Base-by-base conservation (phyloP, 129 eudicot genomes). In the Lactuca sativa region DNA sequence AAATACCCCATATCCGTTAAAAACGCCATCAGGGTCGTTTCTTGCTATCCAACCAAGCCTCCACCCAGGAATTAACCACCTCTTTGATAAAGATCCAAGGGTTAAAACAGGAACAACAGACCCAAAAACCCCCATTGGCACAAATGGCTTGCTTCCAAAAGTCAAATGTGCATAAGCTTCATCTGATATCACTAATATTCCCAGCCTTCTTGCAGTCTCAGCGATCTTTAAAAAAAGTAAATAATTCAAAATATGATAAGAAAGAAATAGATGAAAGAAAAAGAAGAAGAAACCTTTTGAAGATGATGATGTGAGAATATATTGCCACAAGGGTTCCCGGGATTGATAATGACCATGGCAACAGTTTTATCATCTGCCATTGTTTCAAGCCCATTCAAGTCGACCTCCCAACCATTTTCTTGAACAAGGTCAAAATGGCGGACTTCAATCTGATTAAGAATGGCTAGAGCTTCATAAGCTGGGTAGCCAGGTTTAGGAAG, bases 21-120 rank as follows among this genome's bases (percentile, higher is more conserved):
- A 48, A 71, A 85, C 57, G 66, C 81, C 85, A 65, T 65, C 58
- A 13, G 81, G 82, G 59, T 85, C 91, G 33, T 25, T 79, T 73
- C 59, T 69, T 4, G 82, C 74, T 16, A 85, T 74, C 91, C 91
- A 85, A 44, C 91, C 87, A 34, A 82, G 59, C 41, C 91, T 74
- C 91, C 91, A 85, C 12, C 91, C 91, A 15, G 91, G 91, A 62
- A 85, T 77, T 41, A 82, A 66, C 91, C 91, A 82, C 71, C 85
- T 74, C 73, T 85, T 85, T 66, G 91, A 85, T 65, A 85, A 32
- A 41, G 87, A 74, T 34, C 91, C 91, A 8, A 85, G 72, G 7
- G 91, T 85, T 37, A 85, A 62, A 64, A 85, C 81, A 56, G 91
- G 91, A 21, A 70, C 73, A 62, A 85, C 54, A 43, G 59, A 11